Conservation (phyloP, 2,329 filamentous ascomycete genomes). For the Verticillium nubilum region DNA sequence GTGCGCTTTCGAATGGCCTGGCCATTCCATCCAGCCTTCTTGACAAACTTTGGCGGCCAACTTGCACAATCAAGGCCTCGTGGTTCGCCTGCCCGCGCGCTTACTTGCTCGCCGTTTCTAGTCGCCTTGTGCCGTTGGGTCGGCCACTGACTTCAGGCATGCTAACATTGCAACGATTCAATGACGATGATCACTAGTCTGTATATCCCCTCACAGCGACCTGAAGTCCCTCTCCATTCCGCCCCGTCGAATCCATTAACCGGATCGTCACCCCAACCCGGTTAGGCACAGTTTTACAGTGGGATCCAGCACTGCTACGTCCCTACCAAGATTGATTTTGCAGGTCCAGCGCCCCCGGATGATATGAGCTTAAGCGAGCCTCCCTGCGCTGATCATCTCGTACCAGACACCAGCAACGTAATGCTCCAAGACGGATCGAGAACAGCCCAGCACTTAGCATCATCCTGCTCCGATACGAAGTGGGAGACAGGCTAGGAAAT, state of each 20-base stretch:
- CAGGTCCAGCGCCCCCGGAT: background rate
- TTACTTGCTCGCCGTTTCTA: background rate
- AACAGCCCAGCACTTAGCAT: background rate
- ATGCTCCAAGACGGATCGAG: background rate
- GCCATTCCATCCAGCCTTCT: background rate
- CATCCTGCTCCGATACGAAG: background rate
- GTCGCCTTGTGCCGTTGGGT: too few relatives aligned
- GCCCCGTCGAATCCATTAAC: background rate
- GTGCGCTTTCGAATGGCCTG: background rate
- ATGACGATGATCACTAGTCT: too few relatives aligned
- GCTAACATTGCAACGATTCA: too few relatives aligned
- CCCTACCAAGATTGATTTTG: background rate
- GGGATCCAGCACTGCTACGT: background rate
- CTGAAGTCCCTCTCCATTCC: background rate
- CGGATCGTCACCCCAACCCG: background rate
- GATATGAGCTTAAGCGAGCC: background rate
- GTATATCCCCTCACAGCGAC: background rate
- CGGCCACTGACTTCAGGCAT: too few relatives aligned
- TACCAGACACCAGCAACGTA: background rate
- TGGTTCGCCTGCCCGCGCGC: background rate
- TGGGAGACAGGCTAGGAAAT: background rate
- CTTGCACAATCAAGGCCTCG: background rate
- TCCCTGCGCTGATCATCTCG: background rate
- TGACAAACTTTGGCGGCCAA: background rate
- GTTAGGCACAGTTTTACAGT: background rate